Base-by-base conservation (phyloP, 352 stramenopile genomes). In the Globisporangium barbulae region DNA sequence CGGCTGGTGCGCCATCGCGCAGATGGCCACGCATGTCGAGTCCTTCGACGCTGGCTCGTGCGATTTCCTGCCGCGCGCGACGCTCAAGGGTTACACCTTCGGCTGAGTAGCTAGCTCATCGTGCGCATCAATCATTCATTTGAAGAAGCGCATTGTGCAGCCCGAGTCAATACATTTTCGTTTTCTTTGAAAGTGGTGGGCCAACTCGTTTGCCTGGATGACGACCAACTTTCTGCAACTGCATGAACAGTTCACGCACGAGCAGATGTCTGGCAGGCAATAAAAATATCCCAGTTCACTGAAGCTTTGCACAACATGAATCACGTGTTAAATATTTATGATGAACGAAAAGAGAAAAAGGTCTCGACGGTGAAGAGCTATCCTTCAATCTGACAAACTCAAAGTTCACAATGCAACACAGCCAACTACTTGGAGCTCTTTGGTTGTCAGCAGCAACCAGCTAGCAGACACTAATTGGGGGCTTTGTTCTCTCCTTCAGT, bases 21-120 rank as follows among this genome's bases (percentile, higher is more conserved):
- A 87, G 47, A 83, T 87, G 76, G 71, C 76, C n/a, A 70, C 59
- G 15, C 78, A 87, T 56, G 61, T 72, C 35, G 76, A 79, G 55
- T 76, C 76, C 2, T 87, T 80, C 53, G 66, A 78, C 22, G 55
- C 65, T 35, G 70, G 68, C 41, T 63, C 56, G 10, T 82, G 71
- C 33, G 56, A 58, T 5, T 49, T 83, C 13, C 30, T 59, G 12
- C 71, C 76, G 4, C 65, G 71, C 60, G 56, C 73, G 21, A 86
- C 75, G 17, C 57, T 86, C 28, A 73, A 61, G 33, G 77, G 74
- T 17, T 84, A 84, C 67, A 75, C 69, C 0, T 81, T 81, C 44
- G 61, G 63, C 19, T 68, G 21, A 57, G 13, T 13, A 13, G 28
- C 10, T 33, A 17, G 19, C 22, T 33, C 22, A 21, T n/a, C 41